Evolutionary conservation across 2,329 filamentous ascomycete species (phyloP), one percentile per base, ranked within the genome.

Genomic region (Nannizziopsis barbatae): DNA sequence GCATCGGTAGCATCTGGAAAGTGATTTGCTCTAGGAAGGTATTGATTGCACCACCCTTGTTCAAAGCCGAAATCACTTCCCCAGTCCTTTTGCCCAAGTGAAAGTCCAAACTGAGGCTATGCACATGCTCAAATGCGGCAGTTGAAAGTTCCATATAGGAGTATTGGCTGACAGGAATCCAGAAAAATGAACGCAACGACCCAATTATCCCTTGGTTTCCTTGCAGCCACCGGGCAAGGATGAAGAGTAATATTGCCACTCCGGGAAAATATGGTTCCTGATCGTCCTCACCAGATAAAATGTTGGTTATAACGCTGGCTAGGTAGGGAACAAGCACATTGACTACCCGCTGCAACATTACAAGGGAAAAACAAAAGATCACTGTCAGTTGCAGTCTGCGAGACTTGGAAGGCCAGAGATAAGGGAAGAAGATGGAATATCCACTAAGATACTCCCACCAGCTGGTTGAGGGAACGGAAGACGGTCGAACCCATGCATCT

Each of bases 381-480:
- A 95, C 87, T 47, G 89, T 76, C 18, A 87, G 55, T 69, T 95
- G 83, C 48, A 98, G 73, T 54, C 73, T 76, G 33, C 74, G 69
- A 44, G 86, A 81, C 60, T 90, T 90, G 59, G 81, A 84, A 0
- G 92, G 92, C 92, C 92, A 98, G 50, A 96, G 78, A 62, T 96
- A 98, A 0, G 89, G 90, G 63, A 96, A 93, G 68, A 98, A 95
- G 45, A 95, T 74, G 10, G 83, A 85, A 65, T 96, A 98, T 40
- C 90, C 88, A 54, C 83, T 81, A 52, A 95, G 72, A 64, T 98
- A 98, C 62, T 96, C 89, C 80, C 85, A 94, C 92, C 92, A 98
- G 45, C 82, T 92, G 56, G 85, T 87, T 57, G 85, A 84, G 2
- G 87, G 89, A 7, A 87, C 77, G 55, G 86, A 90, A 33, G 84